Conservation (phyloP, 345 rosid genomes). For the Boechera divaricarpa region DNA sequence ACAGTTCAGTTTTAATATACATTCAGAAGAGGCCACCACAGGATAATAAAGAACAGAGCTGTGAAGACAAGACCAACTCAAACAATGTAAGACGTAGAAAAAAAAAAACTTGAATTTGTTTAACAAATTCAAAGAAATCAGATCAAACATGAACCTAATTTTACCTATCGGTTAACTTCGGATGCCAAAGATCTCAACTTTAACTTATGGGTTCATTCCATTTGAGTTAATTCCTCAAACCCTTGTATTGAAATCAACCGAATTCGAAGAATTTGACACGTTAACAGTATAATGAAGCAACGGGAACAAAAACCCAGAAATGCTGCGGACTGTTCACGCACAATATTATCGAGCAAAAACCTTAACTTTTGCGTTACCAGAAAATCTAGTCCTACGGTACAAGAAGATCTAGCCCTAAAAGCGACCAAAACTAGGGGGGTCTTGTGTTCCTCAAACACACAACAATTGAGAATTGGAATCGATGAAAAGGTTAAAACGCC, state of each 20-base stretch:
- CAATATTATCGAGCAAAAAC: slow-evolving; percentile 4
- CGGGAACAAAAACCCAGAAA: slow-evolving; percentile 33
- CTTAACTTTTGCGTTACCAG: neutral
- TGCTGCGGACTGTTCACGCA: neutral
- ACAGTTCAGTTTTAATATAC: slow-evolving; percentile 3
- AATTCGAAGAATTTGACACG: slow-evolving; percentile 8
- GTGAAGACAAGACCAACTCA: slow-evolving; percentile 25
- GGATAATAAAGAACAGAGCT: slow-evolving; percentile 25
- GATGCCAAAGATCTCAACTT: slow-evolving; percentile 35
- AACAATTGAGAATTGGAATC: slow-evolving; percentile 27
- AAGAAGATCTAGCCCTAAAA: slow-evolving; percentile 31
- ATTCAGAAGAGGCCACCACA: slow-evolving; percentile 32
- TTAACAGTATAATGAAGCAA: slow-evolving; percentile 12
- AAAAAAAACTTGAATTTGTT: slow-evolving; percentile 9
- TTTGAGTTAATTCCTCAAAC: slow-evolving; percentile 10
- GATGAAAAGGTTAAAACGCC: slow-evolving; percentile 23
- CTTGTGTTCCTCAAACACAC: slow-evolving; percentile 36
- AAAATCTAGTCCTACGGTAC: neutral
- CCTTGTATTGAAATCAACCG: neutral
- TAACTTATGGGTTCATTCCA: slow-evolving; percentile 1
- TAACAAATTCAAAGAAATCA: neutral
- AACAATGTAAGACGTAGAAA: slow-evolving; percentile 13
- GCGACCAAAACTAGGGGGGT: slow-evolving; percentile 1
- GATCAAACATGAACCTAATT: slow-evolving; percentile 6
- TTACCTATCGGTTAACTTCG: slow-evolving; percentile 21